phyloP scores from a whole-genome alignment of 345 rosid genomes.

The Excoecaria cochinchinensis region DNA sequence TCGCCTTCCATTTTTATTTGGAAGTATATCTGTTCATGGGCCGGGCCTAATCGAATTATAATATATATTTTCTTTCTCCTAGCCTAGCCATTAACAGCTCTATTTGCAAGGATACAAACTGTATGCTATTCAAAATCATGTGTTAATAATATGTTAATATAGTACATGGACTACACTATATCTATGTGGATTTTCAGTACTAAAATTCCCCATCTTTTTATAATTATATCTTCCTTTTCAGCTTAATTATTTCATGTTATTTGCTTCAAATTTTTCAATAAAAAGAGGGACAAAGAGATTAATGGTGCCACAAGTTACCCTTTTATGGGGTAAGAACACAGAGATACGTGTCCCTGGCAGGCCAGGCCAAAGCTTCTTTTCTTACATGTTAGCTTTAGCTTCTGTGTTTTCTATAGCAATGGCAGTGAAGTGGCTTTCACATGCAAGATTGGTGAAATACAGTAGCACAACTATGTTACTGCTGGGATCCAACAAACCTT shows the following conservation, averaged over 20 bases:
- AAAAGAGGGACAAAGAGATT: not conserved
- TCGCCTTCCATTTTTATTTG: too few relatives aligned
- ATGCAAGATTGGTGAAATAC: conserved; percentile 22
- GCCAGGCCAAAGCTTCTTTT: conserved; percentile 23
- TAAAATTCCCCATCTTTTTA: too few relatives aligned
- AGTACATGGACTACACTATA: too few relatives aligned
- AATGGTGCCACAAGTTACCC: conserved; percentile 23
- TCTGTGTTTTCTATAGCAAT: conserved; percentile 37
- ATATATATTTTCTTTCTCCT: too few relatives aligned
- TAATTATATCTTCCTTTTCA: not conserved
- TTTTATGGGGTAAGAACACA: conserved; percentile 30
- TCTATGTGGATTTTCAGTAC: too few relatives aligned
- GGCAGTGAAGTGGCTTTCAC: conserved; percentile 40
- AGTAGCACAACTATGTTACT: not conserved
- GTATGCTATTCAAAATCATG: too few relatives aligned
- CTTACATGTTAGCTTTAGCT: conserved; percentile 27
- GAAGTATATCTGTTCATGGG: too few relatives aligned
- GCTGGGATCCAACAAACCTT: conserved; percentile 28
- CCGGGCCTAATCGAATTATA: too few relatives aligned
- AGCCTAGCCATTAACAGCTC: too few relatives aligned
- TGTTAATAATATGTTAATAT: too few relatives aligned
- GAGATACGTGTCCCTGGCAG: conserved; percentile 33
- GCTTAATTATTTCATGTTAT: not conserved
- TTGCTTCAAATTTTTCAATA: not conserved
- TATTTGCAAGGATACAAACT: too few relatives aligned